Evolutionary conservation across 139 green algal genomes (phyloP), one percentile per base, ranked within the genome.

Genomic region (Trebouxia sp.): DNA sequence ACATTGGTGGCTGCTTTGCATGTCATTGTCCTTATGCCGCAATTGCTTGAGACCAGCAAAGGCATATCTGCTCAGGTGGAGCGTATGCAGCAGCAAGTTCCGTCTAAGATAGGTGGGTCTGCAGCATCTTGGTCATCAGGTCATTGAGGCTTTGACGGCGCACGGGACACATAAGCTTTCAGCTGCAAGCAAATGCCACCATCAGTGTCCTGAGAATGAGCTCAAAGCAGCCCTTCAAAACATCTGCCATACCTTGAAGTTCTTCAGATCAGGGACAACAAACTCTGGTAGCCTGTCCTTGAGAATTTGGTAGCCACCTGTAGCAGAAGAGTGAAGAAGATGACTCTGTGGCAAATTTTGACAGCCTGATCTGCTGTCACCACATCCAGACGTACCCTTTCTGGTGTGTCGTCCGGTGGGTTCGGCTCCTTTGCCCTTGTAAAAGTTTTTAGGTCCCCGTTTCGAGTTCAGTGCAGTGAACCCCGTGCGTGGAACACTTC

Each of bases 391-490:
- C 67, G 47, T n/a, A 62, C 80, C 80, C 48, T 83, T 83, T 28
- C 69, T 75, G 7, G 80, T 83, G 41, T 83, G 80, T 14, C 45
- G 55, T 26, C 80, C 80, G 12, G 51, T 75, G 6, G 80, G 24
- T 17, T 32, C 32, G 14, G 42, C 67, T 39, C 80, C 80, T 26
- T 83, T 83, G n/a, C 80, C 80, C 28, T 83, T 83, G 80, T 83
- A 83, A 48, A 66, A 83, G 14, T 51, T 75, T 26, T 50, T 58
- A 22, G 80, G 80, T 20, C 80, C 80, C 11, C 51, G 28, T 45
- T 83, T 83, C 17, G 80, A 80, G 26, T 39, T 83, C 15, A 83
- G 39, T 20, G 65, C 43, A 48, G 65, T 80, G 38, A 74, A 53
- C 5, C 80, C 69, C 17, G 39, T 75, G 10, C 50, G 38, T 20